Evolutionary conservation across 2,329 filamentous ascomycete species (phyloP), one percentile per base, ranked within the genome.

Genomic region (Calonectria fujianensis): DNA sequence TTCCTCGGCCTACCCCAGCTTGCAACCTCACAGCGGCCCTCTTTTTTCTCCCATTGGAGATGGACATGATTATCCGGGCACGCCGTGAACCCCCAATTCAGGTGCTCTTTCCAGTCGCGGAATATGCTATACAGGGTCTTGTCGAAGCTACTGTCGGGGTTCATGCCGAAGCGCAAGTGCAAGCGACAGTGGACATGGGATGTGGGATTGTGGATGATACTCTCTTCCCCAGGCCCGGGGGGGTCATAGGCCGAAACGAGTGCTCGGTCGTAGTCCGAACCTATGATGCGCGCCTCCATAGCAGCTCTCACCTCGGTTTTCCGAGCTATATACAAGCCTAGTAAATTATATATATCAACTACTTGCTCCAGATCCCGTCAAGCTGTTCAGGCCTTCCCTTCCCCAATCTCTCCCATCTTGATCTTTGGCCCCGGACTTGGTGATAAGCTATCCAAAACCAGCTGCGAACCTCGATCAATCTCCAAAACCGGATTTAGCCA

Each of bases 261-360:
- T 73, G 67, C 76, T 80, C 79, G 79, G 79, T 68, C 75, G 48
- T 69, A 64, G 76, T 77, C 79, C 79, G 79, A 80, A 71, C 68
- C 69, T 70, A 68, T 67, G 50, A 52, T 48, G 67, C 50, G 41
- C 67, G 67, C 67, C 67, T 70, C 72, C 51, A 61, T 59, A 27
- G 51, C 37, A 70, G 64, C 64, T 41, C 59, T 65, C 59, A 13
- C 57, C 61, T 73, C 67, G 61, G 72, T 45, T 52, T 51, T 63
- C 67, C 67, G 61, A 70, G 24, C 59, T 54, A 48, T 37, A 39
- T 66, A 10, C 20, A 29, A 61, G 18, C 39, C 51, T 20, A 48
- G 51, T n/a, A 52, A 57, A 29, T 66, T 74, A 74, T 73, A 73
- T 73, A 74, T 37, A 63, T 50, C 32, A 50, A 37, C 66, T 63